Conservation (phyloP, 1,284 basidiomycete genomes). For the Marasmius fiardii region DNA sequence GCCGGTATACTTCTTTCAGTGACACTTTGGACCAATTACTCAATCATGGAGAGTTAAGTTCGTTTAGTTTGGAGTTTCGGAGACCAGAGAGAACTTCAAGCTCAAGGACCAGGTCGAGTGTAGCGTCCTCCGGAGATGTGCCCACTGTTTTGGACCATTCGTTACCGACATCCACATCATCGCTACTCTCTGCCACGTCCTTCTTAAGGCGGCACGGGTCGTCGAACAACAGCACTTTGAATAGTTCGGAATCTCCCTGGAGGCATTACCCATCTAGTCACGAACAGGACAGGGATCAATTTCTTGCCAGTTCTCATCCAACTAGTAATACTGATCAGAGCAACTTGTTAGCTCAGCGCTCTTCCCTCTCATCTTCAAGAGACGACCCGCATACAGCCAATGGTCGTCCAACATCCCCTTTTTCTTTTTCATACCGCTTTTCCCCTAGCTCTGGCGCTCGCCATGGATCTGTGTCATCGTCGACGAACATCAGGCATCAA, state of each 20-base stretch:
- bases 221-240: neutral
- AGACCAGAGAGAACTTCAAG: neutral
- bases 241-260: neutral
- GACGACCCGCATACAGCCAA: neutral
- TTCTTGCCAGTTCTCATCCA: neutral
- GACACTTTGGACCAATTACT: neutral
- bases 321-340: neutral
- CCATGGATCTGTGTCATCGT: neutral
- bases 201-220: neutral
- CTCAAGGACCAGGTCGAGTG: neutral
- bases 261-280: neutral
- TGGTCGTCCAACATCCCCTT: neutral
- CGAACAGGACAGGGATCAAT: neutral
- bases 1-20: neutral
- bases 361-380: neutral
- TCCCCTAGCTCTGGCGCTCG: neutral
- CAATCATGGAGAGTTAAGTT: neutral
- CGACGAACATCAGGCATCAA: neutral
- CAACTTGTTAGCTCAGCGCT: too few relatives aligned
- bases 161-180: neutral
- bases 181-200: neutral
- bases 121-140: neutral
- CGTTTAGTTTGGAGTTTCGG: neutral
- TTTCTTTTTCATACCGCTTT: neutral
- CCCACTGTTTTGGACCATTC: neutral